Evolutionary conservation across 176 grass and related monocot genomes (phyloP), one percentile per base, ranked within the genome.

Genomic region (Coix lacrymajobi): DNA sequence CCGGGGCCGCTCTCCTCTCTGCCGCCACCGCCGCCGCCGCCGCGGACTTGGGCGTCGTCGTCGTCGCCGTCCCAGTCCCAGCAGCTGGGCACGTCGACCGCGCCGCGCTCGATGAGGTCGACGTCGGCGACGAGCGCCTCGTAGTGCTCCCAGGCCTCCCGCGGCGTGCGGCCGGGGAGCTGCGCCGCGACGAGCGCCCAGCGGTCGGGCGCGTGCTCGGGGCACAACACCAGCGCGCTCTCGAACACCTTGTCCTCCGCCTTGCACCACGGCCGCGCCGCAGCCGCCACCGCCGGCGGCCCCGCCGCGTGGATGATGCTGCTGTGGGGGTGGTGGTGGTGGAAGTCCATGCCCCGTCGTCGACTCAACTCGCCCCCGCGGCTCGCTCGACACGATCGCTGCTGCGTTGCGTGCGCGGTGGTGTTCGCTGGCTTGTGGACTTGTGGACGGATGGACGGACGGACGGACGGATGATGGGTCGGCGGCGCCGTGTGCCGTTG

Each of bases 191-290:
- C 87, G 71, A 73, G 58, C 24, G 19, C 54, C 97, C 97, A 96
- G 26, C 97, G 85, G 48, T 94, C 57, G n/a, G 83, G 87, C 30
- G 52, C 76, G 19, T 80, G 25, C 46, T 99, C 93, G 46, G 93
- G 93, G 65, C 73, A 94, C 44, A 57, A 0, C 68, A 94, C 83
- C 73, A 99, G 79, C 74, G 93, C 93, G 31, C 60, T 86, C 88
- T 99, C 97, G 87, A 99, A 96, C 81, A 71, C 34, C 89, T 99
- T 99, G 89, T 99, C 93, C 85, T 99, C 97, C 36, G 37, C 56
- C 86, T 86, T 87, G 65, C 77, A 90, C 97, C 97, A 99, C 37
- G 76, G 85, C 70, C 56, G 33, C 22, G 29, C 60, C 17, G 17
- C 22, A 8, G 37, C 40, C 37, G 37, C 45, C 67, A 15, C 12